A percentile compares a stretch with the other conserved stretches of the same genome.
These are phyloP conservation scores for Arachis hypogaea DNA, from an alignment of 306 rosid species.

Conservation along the genomic window DNA sequence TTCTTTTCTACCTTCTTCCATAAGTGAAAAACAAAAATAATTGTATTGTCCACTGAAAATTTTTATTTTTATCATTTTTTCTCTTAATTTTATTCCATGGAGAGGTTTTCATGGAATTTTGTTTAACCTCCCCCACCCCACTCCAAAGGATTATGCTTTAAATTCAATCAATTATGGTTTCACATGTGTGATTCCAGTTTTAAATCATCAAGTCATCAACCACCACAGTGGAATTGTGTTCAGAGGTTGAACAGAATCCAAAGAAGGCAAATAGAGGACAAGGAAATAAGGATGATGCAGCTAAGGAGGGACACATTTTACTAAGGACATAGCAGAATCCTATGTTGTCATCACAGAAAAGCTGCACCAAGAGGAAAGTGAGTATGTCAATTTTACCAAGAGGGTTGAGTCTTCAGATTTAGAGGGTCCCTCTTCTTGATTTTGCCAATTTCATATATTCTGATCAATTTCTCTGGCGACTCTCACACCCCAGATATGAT, in stretches of 20 bases:
- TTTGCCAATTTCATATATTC: constrained; percentile 38
- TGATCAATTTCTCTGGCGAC: constrained; percentile 26
- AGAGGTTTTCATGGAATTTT: constrained; percentile 15
- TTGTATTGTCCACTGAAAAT: not conserved
- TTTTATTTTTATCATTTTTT: constrained; percentile 1
- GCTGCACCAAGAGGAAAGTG: constrained; percentile 48
- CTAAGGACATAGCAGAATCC: constrained; percentile 37
- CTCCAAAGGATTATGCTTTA: not conserved
- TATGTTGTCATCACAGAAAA: constrained; percentile 43
- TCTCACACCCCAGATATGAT: constrained; percentile 8
- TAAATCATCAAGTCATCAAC: constrained; percentile 31
- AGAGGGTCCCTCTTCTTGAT: constrained; percentile 43
- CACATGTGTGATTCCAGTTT: constrained; percentile 26
- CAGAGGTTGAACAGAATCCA: constrained; percentile 34
- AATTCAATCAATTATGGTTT: constrained; percentile 29
- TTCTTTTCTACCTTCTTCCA: constrained; percentile 26
- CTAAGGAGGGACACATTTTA: constrained; percentile 44
- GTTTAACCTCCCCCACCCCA: not conserved
- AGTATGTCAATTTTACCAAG: constrained; percentile 29
- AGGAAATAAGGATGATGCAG: constrained; percentile 35
- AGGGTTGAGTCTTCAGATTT: not conserved
- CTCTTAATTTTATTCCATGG: constrained; percentile 2
- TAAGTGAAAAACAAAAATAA: constrained; percentile 29
- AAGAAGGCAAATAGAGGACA: constrained; percentile 37
- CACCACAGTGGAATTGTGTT: constrained; percentile 27